Base-by-base conservation (phyloP, 805 yeast genomes). In the Torulaspora maleeae region DNA sequence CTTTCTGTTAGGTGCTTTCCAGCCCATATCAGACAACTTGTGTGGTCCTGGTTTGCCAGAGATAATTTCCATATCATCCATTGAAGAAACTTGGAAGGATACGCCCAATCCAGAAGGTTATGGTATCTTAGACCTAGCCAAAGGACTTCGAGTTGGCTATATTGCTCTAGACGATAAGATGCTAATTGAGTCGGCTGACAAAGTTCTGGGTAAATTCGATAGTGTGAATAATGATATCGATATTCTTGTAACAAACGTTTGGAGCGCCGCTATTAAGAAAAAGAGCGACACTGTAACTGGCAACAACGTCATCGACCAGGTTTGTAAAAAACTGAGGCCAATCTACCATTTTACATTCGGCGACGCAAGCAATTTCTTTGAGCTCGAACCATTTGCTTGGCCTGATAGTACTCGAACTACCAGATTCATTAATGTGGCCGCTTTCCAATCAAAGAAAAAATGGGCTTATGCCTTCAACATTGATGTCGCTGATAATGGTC, bases 381-480 rank as follows among this genome's bases (percentile, higher is more conserved):
- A 85, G 54, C 66, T 77, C 47, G 59, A 66, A 17, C 80, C 87
- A 1, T 80, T 86, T 56, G 52, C 67, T 41, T 82, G 87, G 87
- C 63, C 64, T 15, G 70, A 67, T 2, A 45, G 58, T 5, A 70
- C 64, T 0, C 56, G 71, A 11, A 57, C 73, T 1, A 77, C 88
- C 0, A 69, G 95, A 42, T 83, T 83, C 54, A 74, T 86, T 12
- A 80, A 88, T 58, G 60, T 86, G 38, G 84, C 79, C 0, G 70
- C 72, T 39, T 83, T 72, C 60, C 83, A 81, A 0, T 67, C 76
- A 2, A 71, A 72, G 8, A 66, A 68, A 2, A 77, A 75, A 59
- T 87, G 91, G 90, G 82, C 79, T 50, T 87, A 86, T 66, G 95
- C 95, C 0, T 86, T 86, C 51, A 72, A 71, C 29, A 41, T 78